A percentile compares a stretch with the other conserved stretches of the same genome.
Evolutionary conservation across 805 yeast genomes (phyloP).

Genomic region (Hemisphaericaspora nanyangensis): DNA sequence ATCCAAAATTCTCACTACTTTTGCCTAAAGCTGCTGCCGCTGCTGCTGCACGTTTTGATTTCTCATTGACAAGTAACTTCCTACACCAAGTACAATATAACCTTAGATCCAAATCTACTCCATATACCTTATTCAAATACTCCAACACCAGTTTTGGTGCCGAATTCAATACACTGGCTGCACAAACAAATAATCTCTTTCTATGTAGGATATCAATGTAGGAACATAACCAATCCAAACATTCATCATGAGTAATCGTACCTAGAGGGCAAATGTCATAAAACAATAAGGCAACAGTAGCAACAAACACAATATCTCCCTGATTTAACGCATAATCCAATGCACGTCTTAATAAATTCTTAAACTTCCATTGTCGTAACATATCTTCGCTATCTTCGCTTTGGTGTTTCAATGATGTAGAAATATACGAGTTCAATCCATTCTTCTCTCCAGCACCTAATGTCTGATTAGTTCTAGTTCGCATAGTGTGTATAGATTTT

Average conservation of each 20-base stretch:
- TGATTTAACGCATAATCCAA: constrained; percentile 53
- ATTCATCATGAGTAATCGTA: constrained; percentile 19
- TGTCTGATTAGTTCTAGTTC: neutral
- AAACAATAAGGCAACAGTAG: constrained; percentile 55
- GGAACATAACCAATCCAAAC: constrained; percentile 53
- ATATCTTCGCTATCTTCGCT: constrained; percentile 7
- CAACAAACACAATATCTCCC: constrained; percentile 62
- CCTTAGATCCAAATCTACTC: constrained; percentile 32
- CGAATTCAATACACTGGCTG: constrained; percentile 51
- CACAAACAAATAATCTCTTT: constrained; percentile 49
- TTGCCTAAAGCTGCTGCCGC: too few species aligned
- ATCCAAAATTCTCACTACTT: constrained; percentile 46
- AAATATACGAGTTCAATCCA: neutral
- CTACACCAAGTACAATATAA: constrained; percentile 63
- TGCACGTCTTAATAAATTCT: constrained; percentile 46
- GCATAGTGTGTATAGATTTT: neutral
- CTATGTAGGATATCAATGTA: constrained; percentile 55
- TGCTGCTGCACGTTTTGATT: constrained; percentile 45
- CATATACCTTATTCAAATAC: constrained; percentile 22
- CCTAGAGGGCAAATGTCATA: constrained; percentile 23
- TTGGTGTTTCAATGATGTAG: neutral
- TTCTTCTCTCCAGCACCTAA: neutral
- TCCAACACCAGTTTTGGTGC: constrained; percentile 28
- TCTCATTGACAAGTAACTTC: constrained; percentile 56
- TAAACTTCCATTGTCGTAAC: constrained; percentile 54